Base-by-base conservation (phyloP, 257 asterid species). In the Striga asiatica region DNA sequence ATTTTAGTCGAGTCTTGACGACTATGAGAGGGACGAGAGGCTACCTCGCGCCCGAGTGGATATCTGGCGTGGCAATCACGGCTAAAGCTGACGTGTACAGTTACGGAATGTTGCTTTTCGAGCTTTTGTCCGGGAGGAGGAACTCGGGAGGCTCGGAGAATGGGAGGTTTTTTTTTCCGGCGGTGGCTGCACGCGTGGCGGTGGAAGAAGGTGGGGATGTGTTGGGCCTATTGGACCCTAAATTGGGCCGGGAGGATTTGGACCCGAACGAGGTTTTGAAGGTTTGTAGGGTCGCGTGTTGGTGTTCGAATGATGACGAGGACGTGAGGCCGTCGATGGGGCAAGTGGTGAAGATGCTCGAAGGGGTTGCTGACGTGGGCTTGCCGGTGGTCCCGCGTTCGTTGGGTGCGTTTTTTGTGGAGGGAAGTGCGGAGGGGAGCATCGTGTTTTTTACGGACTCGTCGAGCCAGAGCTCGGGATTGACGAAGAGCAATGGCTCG, bases 401-500 rank as follows among this genome's bases (percentile, higher is more conserved):
- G 8, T 80, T 83, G 17, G 75, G 75, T 47, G 58, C 61, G 35
- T 78, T 78, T 11, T 77, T 50, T 8, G 81, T 71, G 24, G 71
- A 42, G 20, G n/a, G n/a, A n/a, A n/a, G n/a, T n/a, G n/a, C n/a
- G n/a, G 68, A 75, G 11, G 80, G 81, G 18, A 67, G 70, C 32
- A 71, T 78, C n/a, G 59, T 83, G 31, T 86, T 82, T 84, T 84
- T 84, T 71, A 79, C 85, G 3, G 83, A 84, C 50, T 81, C 94
- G 8, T 78, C 89, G 22, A 59, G 50, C 29, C 83, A 71, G 71
- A 75, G 75, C 29, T 74, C 81, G 18, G 75, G 68, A n/a, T n/a
- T n/a, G 46, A 25, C 55, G 16, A 82, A 61, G 25, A 74, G 73
- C 72, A 62, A 70, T 53, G 9, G 58, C 51, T 80, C 94, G 11